Evolutionary conservation across 2,329 filamentous ascomycete genomes (phyloP), one percentile per base, ranked within the genome.

Genomic region (Aurifilum marmelostoma): DNA sequence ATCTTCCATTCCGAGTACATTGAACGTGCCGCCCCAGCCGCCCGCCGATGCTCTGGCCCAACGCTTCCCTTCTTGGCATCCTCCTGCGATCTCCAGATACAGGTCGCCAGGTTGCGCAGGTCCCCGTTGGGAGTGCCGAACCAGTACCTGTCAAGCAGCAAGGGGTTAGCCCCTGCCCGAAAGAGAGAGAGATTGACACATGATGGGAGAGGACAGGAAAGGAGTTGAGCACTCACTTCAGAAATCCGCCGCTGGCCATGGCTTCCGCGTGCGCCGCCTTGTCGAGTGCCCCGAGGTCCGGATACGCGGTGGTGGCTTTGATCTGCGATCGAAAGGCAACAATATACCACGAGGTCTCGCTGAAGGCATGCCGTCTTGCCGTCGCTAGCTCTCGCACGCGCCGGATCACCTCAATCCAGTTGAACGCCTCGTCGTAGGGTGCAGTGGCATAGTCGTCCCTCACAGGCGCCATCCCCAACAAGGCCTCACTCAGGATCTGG

Each of bases 291-390:
- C 89, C 89, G 52, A 97, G 85, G 69, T 91, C 84, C 14, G 87
- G 86, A 69, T 88, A 88, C 71, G 93, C 88, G 1, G 90, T 91
- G 16, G 84, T 86, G 1, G 86, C 83, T 50, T 89, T 88, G 67
- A 97, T 87, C 72, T 84, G 86, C 7, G 92, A 95, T 21, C 92
- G 87, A 80, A 97, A 97, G 5, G 90, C 90, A 54, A 97, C 93
- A 67, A 96, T 89, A 80, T 95, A 97, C 81, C 95, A 97, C 37
- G 83, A 84, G 63, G 84, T 86, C 69, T 85, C 82, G 66, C 82
- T 85, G 88, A 91, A 95, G 2, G 68, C 71, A 72, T 85, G 80
- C 7, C 80, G 80, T 16, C 84, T 84, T 11, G 80, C 77, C 2
- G 74, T 73, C 14, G 83, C 80, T 2, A 94, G 81, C 1, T 81